A percentile compares a stretch with the other conserved stretches of the same genome.
These are phyloP conservation scores for Elsinoe arachidis DNA, from an alignment of 2,329 filamentous ascomycete genomes.

Conservation along the genomic window DNA sequence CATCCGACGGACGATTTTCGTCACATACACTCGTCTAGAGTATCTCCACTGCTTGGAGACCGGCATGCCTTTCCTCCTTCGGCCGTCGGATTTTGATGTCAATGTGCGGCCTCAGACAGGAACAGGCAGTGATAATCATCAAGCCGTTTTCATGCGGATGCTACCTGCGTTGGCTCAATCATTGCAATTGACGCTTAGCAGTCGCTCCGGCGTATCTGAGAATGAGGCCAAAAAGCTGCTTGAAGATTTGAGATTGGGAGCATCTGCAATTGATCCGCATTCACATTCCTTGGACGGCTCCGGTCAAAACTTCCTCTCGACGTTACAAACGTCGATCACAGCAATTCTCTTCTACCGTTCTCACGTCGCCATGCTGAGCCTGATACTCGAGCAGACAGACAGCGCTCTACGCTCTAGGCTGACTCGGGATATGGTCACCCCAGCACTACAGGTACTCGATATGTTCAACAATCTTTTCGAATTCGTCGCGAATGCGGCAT, in stretches of 20 bases:
- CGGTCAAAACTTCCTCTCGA: not conserved
- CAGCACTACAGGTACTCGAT: conserved; percentile 3
- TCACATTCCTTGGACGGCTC: not conserved
- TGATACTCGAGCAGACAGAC: not conserved
- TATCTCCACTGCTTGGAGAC: not conserved
- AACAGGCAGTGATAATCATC: not conserved
- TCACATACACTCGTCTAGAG: not conserved
- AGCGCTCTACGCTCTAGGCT: not conserved
- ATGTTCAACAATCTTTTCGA: not conserved
- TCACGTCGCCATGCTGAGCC: not conserved
- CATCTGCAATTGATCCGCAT: not conserved
- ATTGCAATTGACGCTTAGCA: not conserved
- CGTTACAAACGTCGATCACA: not conserved
- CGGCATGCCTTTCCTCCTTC: conserved; percentile 3
- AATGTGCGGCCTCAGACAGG: not conserved
- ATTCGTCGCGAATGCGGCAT: not conserved
- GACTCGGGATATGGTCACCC: not conserved
- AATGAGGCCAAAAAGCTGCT: not conserved
- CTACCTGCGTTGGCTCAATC: not conserved
- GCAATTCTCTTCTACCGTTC: not conserved
- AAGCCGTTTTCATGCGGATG: conserved; percentile 6
- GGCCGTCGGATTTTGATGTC: conserved; percentile 3
- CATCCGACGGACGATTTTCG: conserved; percentile 1
- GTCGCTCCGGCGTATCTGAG: not conserved
- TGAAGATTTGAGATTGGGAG: not conserved